Conservation (phyloP, 495 filamentous ascomycete genomes). For the Darksidea phi region DNA sequence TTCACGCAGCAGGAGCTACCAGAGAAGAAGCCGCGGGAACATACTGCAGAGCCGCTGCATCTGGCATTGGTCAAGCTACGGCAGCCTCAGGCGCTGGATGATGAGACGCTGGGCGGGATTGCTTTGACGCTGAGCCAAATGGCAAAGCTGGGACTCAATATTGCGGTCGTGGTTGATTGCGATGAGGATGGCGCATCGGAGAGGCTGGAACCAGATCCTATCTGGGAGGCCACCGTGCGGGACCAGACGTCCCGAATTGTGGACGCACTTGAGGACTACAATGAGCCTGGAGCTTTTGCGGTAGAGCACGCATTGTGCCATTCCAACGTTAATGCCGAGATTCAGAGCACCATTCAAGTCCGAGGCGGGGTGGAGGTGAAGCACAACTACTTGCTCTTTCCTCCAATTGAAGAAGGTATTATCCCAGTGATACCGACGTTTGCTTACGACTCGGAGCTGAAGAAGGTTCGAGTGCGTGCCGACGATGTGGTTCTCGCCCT, state of each 20-base stretch:
- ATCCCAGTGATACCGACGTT: conserved; percentile 71
- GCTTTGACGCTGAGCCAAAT: conserved; percentile 83
- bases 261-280: conserved; percentile 65
- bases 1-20: conserved; percentile 51
- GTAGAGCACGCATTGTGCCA: conserved; percentile 64
- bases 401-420: conserved; percentile 68
- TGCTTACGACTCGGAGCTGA: conserved; percentile 61
- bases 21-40: conserved; percentile 8
- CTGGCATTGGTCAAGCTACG: conserved; percentile 84
- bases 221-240: conserved; percentile 49
- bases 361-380: conserved; percentile 48
- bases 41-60: conserved; percentile 58
- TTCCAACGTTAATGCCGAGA: conserved; percentile 34
- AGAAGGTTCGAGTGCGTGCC: conserved; percentile 54
- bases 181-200: conserved; percentile 40
- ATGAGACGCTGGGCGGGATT: conserved; percentile 68
- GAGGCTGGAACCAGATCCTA: conserved; percentile 14
- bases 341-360: conserved; percentile 35
- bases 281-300: conserved; percentile 63
- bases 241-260: conserved; percentile 74
- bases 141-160: conserved; percentile 71
- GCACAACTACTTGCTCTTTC: conserved; percentile 61
- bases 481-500: conserved; percentile 71
- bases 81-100: conserved; percentile 65
- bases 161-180: conserved; percentile 78